Evolutionary conservation across 495 filamentous ascomycete genomes (phyloP).

Genomic region (Lichina pygmaea): DNA sequence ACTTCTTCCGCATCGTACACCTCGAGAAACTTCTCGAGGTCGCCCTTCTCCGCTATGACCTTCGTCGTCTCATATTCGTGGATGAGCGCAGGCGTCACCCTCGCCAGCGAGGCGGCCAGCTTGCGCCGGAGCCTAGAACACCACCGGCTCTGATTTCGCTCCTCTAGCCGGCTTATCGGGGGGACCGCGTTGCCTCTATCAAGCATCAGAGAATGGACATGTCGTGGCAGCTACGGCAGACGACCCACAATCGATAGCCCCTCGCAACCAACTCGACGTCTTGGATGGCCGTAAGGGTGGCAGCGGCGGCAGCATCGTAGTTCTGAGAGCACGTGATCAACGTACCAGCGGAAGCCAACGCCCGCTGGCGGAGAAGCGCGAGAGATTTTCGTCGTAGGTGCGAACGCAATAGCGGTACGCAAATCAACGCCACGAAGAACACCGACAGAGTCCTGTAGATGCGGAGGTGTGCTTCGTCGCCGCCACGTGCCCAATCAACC

Average conservation of each 20-base stretch:
- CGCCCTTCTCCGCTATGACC: constrained; percentile 43
- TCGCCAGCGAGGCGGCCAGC: constrained; percentile 37
- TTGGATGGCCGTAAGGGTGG: constrained; percentile 68
- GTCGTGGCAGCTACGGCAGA: background rate
- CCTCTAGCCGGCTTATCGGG: constrained; percentile 60
- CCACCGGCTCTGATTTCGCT: constrained; percentile 45
- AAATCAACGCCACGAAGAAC: constrained; percentile 28
- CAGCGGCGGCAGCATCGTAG: constrained; percentile 55
- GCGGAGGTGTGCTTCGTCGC: constrained; percentile 17
- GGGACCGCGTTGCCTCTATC: constrained; percentile 59
- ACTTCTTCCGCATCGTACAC: constrained; percentile 69
- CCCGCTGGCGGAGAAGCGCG: constrained; percentile 52
- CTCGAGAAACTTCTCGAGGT: constrained; percentile 73
- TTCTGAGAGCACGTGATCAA: constrained; percentile 57
- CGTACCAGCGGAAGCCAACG: constrained; percentile 39
- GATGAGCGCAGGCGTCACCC: constrained; percentile 41
- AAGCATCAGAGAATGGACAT: constrained; percentile 1
- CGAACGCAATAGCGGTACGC: constrained; percentile 28
- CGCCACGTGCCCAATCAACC: constrained; percentile 34
- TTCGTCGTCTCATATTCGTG: constrained; percentile 37
- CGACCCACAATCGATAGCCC: constrained; percentile 64
- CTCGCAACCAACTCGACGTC: constrained; percentile 89
- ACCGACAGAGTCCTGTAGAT: constrained; percentile 26
- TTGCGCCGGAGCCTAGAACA: constrained; percentile 53
- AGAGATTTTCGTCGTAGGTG: constrained; percentile 66